phyloP scores from a whole-genome alignment of 495 filamentous ascomycete species.

The Neurospora terricola region DNA sequence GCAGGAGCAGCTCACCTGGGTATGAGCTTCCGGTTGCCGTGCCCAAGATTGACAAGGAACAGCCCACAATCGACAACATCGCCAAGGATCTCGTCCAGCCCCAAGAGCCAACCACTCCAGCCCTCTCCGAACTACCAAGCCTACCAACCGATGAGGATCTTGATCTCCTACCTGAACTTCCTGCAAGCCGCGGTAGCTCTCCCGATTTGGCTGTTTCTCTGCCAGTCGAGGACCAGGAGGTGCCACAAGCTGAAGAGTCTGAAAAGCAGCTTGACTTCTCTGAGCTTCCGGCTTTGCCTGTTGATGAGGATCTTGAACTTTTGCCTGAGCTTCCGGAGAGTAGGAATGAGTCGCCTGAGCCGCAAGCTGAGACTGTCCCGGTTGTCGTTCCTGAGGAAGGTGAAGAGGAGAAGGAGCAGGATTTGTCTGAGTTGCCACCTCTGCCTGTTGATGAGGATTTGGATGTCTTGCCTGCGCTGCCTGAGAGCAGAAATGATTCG shows the following conservation, averaged over 20 bases:
- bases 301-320: neutral
- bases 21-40: too few species aligned
- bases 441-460: neutral
- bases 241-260: neutral
- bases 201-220: neutral
- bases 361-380: neutral
- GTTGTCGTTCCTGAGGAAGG: neutral
- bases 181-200: constrained; percentile 5
- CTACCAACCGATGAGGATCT: neutral
- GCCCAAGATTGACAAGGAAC: too few species aligned
- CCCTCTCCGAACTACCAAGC: neutral
- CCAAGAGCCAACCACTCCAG: too few species aligned
- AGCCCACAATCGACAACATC: too few species aligned
- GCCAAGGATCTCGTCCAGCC: too few species aligned
- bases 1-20: too few species aligned
- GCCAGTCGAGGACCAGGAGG: neutral
- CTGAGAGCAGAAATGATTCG: neutral
- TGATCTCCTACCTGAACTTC: constrained; percentile 3
- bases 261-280: neutral
- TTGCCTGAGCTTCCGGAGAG: constrained; percentile 10
- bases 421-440: neutral
- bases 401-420: constrained; percentile 2
- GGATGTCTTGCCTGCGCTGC: neutral
- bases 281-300: neutral
- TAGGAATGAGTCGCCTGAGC: constrained; percentile 2